Base-by-base conservation (phyloP, 2,329 filamentous ascomycete species). In the Paraphaeosphaeria sporulosa region DNA sequence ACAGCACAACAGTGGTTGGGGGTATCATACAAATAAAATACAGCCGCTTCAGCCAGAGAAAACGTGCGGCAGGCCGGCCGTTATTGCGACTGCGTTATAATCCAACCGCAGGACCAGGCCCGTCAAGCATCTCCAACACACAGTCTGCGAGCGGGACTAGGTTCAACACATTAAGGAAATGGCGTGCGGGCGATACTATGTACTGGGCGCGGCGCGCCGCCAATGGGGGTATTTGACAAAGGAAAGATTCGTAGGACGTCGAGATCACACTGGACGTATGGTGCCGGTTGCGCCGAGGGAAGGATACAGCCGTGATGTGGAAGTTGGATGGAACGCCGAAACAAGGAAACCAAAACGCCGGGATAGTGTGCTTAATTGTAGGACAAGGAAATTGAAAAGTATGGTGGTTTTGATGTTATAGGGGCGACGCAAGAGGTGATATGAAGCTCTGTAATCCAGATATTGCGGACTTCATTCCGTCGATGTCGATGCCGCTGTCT, bases 401-500 rank as follows among this genome's bases (percentile, higher is more conserved):
- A 71, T 48, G 17, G 67, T 56, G 65, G 66, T 43, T 27, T 61
- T 66, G 10, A 52, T 75, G 71, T 53, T 65, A 66, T 32, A 75
- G 68, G 3, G 73, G 73, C 1, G 73, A 73, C 40, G 67, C 71
- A 2, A 74, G 68, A 10, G 66, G 69, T 2, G 66, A 62, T 40
- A 70, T 62, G 10, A 68, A 62, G 47, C 59, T 56, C 34, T 61
- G 61, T 48, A 66, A 43, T 12, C 65, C 53, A 13, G 61, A 52
- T 25, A 44, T 53, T 15, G 62, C 47, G n/a, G 64, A 64, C n/a
- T 75, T 70, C 13, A 71, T 56, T 4, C 70, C 70, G 34, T 76
- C 74, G 6, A 78, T 51, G 48, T 78, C 75, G 27, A 79, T 65
- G 3, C 74, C 76, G 55, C 75, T 78, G 58, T 79, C 76, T n/a